Evolutionary conservation across 2,329 filamentous ascomycete genomes (phyloP).

Genomic region (Aspergillus intermedius): DNA sequence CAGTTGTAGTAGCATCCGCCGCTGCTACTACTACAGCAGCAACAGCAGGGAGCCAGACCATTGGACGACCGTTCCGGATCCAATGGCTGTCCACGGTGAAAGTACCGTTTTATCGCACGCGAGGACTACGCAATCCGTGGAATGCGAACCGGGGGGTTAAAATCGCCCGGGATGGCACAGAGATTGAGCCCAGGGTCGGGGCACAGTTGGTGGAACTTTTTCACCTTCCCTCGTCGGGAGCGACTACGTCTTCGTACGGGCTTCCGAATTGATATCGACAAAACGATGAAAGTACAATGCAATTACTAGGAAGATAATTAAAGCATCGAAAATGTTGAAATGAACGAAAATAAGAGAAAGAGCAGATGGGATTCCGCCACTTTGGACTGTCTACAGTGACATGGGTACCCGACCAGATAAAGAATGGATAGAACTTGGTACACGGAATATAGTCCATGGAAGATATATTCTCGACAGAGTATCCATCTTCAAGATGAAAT

Average conservation of each 20-base stretch:
- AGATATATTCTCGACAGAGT: too few species aligned
- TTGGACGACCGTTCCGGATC: slow-evolving; percentile 86
- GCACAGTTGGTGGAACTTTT: slow-evolving; percentile 73
- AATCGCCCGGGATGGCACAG: slow-evolving; percentile 89
- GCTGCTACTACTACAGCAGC: background rate
- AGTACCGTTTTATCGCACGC: slow-evolving; percentile 81
- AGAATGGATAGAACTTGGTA: too few species aligned
- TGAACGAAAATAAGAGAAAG: background rate
- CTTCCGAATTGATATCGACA: background rate
- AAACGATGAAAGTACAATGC: background rate
- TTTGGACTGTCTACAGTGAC: background rate
- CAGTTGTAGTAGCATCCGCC: too few species aligned
- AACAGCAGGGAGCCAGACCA: slow-evolving; percentile 53
- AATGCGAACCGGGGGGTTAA: slow-evolving; percentile 94
- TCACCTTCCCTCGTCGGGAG: slow-evolving; percentile 40
- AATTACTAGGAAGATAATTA: background rate
- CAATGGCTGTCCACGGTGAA: slow-evolving; percentile 81
- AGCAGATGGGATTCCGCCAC: too few species aligned
- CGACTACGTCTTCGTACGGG: background rate
- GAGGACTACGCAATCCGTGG: slow-evolving; percentile 85
- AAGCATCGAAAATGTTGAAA: background rate
- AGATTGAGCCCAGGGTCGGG: slow-evolving; percentile 78
- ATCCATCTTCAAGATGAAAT: too few species aligned
- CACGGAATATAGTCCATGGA: too few species aligned
- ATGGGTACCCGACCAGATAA: too few species aligned